Base-by-base conservation (phyloP, 1,284 basidiomycete genomes). In the Cutaneotrichosporon daszewskae region DNA sequence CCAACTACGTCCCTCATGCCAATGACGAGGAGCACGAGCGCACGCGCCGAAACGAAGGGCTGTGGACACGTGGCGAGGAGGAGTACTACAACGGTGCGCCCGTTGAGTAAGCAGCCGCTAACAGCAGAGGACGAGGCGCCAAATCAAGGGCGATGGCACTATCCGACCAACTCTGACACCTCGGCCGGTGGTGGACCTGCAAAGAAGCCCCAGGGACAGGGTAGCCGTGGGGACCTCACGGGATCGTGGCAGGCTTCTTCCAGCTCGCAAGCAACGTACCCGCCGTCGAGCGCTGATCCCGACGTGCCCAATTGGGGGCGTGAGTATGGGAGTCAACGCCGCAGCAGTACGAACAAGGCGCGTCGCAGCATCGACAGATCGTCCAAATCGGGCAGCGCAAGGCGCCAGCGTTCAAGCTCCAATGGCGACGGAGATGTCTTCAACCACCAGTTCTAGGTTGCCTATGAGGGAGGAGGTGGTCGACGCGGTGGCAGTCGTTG, bases 161-260 rank as follows among this genome's bases (percentile, higher is more conserved):
- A 72, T 53, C 72, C 72, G n/a, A 64, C 66, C 54, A 73, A 73
- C 61, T 72, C 72, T 49, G 69, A 71, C 45, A 70, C 69, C 26
- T 50, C 66, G 5, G 60, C 60, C 19, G 58, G 49, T 5, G 62
- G 59, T 32, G 58, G n/a, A n/a, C n/a, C n/a, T n/a, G n/a, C n/a
- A n/a, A n/a, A n/a, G n/a, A n/a, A n/a, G n/a, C n/a, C n/a, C n/a
- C n/a, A n/a, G n/a, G n/a, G 62, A 39, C 51, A 50, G 6, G 62
- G 58, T 5, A 49, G 45, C 16, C 27, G 45, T 23, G 25, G 25
- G 8, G 33, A 32, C 32, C 16, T 23, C 13, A 26, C 37, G 7
- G 23, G 33, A n/a, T 51, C 51, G 45, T 47, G 49, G n/a, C n/a
- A n/a, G n/a, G n/a, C n/a, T n/a, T n/a, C n/a, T n/a, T n/a, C n/a